These are phyloP conservation scores for Castanea sativa DNA, from an alignment of 306 rosid genomes.

Conservation along the genomic window DNA sequence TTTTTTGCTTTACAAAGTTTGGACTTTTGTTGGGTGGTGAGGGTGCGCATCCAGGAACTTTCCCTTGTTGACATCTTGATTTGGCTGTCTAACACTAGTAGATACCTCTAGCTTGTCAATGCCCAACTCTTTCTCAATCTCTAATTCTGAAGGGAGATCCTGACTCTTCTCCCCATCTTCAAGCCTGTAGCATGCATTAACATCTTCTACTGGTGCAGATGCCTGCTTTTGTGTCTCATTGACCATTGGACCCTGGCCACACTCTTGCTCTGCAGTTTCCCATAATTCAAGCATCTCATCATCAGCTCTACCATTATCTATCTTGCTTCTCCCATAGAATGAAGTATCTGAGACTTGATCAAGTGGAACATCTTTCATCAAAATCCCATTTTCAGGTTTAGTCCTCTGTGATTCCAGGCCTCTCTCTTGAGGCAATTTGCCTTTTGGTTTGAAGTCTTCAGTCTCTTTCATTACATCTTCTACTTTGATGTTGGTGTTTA, in stretches of 20 bases:
- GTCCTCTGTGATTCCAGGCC: slow-evolving; percentile 35
- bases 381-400: slow-evolving; percentile 48
- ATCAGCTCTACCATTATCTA: slow-evolving; percentile 49
- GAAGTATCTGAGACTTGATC: slow-evolving; percentile 75
- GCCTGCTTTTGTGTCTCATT: slow-evolving; percentile 31
- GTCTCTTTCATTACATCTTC: slow-evolving; percentile 23
- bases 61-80: slow-evolving; percentile 57
- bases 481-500: slow-evolving; percentile 16
- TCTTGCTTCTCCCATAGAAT: slow-evolving; percentile 47
- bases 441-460: slow-evolving; percentile 24
- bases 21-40: no score
- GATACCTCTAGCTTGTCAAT: slow-evolving; percentile 71
- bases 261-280: slow-evolving; percentile 70
- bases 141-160: slow-evolving; percentile 52
- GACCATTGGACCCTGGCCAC: slow-evolving; percentile 27
- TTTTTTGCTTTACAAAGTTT: no score
- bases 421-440: slow-evolving; percentile 11
- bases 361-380: slow-evolving; percentile 87
- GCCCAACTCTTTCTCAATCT: slow-evolving; percentile 67
- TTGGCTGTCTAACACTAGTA: slow-evolving; percentile 37
- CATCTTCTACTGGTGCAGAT: slow-evolving; percentile 41
- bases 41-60: slow-evolving; percentile 69
- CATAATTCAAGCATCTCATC: slow-evolving; percentile 93
- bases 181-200: slow-evolving; percentile 28
- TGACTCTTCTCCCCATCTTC: slow-evolving; percentile 32